These are phyloP conservation scores for Nitzschia palea DNA, from an alignment of 108 stramenopile species.

Conservation along the genomic window DNA sequence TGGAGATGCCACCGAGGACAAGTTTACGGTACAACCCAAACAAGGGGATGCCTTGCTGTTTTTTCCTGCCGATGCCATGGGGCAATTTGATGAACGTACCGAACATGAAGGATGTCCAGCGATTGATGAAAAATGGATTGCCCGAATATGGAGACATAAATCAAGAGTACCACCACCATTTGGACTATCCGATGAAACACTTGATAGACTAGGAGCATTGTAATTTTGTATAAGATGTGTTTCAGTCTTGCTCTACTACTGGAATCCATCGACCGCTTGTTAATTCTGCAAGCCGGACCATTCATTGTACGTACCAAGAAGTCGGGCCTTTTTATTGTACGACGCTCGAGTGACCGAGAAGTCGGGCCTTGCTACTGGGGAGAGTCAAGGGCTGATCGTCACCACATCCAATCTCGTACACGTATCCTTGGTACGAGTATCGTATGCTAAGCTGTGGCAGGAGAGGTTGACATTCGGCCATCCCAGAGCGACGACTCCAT, in stretches of 20 bases:
- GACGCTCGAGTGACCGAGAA: slow-evolving; percentile 19
- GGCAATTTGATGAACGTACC: slow-evolving; percentile 74
- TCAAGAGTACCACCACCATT: slow-evolving; percentile 69
- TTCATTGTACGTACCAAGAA: too few relatives aligned
- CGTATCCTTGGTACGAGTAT: slow-evolving; percentile 25
- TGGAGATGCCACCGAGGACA: slow-evolving; percentile 19
- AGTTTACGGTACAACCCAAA: slow-evolving; percentile 61
- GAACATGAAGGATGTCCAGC: slow-evolving; percentile 83
- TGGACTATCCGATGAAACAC: slow-evolving; percentile 53
- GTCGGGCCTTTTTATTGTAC: too few relatives aligned
- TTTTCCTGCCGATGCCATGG: slow-evolving; percentile 76
- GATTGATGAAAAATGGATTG: slow-evolving; percentile 82
- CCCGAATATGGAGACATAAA: slow-evolving; percentile 74
- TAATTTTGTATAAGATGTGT: too few relatives aligned
- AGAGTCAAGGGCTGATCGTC: slow-evolving; percentile 30
- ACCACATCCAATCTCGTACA: slow-evolving; percentile 32
- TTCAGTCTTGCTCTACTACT: too few relatives aligned
- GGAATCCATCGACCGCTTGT: too few relatives aligned
- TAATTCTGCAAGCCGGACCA: too few relatives aligned
- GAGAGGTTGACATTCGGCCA: neutral
- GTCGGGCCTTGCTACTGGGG: slow-evolving; percentile 12
- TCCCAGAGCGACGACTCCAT: neutral
- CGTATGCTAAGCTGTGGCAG: slow-evolving; percentile 31
- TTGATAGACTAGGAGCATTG: slow-evolving; percentile 12
- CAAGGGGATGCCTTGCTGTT: slow-evolving; percentile 77